These are phyloP conservation scores for Glycine tomentella DNA, from an alignment of 306 rosid species.

Conservation along the genomic window DNA sequence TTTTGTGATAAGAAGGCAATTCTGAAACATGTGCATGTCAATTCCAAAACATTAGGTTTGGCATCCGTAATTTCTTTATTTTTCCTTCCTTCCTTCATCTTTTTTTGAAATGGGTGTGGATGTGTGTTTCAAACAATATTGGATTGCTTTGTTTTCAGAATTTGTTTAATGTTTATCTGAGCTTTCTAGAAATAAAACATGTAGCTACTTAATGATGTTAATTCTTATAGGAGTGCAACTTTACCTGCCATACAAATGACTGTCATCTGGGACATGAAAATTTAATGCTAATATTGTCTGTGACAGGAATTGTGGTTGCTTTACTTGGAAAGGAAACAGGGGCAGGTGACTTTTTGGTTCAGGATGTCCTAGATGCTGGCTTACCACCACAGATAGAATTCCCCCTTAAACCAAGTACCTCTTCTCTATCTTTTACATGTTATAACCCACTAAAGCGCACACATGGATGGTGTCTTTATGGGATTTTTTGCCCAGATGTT, in stretches of 20 bases:
- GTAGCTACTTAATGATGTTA: constrained; percentile 22
- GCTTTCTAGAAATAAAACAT: constrained; percentile 30
- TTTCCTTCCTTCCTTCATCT: neutral
- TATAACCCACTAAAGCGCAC: constrained; percentile 36
- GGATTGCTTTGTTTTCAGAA: constrained; percentile 28
- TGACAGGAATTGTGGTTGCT: constrained; percentile 77
- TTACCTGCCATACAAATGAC: constrained; percentile 5
- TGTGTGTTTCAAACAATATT: constrained; percentile 3
- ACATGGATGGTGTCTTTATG: constrained; percentile 4
- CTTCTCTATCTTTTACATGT: constrained; percentile 39
- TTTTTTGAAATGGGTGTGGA: constrained; percentile 2
- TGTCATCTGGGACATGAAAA: constrained; percentile 29
- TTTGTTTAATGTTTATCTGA: constrained; percentile 39
- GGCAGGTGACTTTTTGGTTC: constrained; percentile 81
- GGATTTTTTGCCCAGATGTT: neutral
- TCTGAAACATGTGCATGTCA: constrained; percentile 22
- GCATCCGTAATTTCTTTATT: constrained; percentile 15
- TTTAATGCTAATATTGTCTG: constrained; percentile 45
- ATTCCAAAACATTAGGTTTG: constrained; percentile 27
- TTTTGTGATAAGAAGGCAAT: constrained; percentile 31
- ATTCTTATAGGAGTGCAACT: constrained; percentile 34
- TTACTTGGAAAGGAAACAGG: constrained; percentile 79
- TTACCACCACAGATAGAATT: constrained; percentile 84
- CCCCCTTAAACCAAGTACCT: constrained; percentile 74
- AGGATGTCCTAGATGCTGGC: constrained; percentile 90